A percentile compares a stretch with the other conserved stretches of the same genome.
Conservation (phyloP, 2,329 filamentous ascomycete genomes). For the Arachnopeziza araneosa region DNA sequence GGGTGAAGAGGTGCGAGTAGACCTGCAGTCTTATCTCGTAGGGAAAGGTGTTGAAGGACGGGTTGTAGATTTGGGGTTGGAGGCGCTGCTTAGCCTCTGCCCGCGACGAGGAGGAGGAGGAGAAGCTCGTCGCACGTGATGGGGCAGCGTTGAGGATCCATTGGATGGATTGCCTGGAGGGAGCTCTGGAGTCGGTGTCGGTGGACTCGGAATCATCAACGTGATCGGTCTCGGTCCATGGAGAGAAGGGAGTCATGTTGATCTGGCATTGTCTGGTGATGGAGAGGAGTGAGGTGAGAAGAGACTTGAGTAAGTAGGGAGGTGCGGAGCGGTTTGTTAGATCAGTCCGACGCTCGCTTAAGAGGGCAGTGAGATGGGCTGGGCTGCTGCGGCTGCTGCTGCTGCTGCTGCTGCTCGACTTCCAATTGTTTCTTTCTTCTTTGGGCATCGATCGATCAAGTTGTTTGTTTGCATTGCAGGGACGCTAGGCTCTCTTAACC, state of each 20-base stretch:
- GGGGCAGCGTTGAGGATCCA: background rate
- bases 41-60: background rate
- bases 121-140: background rate
- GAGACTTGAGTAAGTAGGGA: no score
- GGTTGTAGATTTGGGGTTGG: background rate
- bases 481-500: background rate
- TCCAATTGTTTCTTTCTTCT: no score
- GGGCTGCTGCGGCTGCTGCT: no score
- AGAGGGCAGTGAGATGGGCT: background rate
- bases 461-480: background rate
- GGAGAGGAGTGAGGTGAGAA: background rate
- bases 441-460: background rate
- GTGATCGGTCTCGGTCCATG: background rate
- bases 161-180: background rate
- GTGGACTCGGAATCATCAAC: background rate
- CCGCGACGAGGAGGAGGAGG: background rate
- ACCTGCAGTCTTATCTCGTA: background rate
- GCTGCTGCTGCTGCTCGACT: no score
- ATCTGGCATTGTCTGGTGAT: background rate
- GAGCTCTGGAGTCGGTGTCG: background rate
- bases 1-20: background rate
- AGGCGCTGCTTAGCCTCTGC: background rate
- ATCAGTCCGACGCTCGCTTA: background rate
- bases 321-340: background rate
- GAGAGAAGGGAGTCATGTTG: background rate